Conservation (phyloP, 1,284 basidiomycete species). For the Ustilago loliicola region DNA sequence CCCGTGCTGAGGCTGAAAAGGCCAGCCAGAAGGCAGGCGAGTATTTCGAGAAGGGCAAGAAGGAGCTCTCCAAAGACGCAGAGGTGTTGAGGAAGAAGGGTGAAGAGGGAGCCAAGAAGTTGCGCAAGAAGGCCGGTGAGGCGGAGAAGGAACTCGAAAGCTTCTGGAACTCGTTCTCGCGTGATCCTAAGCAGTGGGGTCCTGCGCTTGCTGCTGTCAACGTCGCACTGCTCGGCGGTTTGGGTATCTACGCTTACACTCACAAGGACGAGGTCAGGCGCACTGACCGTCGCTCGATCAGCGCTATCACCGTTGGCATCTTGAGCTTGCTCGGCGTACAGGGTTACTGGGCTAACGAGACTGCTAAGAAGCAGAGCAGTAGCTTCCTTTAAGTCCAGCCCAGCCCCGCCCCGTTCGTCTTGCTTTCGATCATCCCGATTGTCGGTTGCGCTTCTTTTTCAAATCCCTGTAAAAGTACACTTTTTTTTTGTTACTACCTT, state of each 20-base stretch:
- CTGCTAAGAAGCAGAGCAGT: slow-evolving; percentile 54
- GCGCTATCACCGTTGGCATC: slow-evolving; percentile 61
- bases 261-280: slow-evolving; percentile 60
- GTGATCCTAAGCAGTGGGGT: slow-evolving; percentile 66
- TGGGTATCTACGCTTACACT: slow-evolving; percentile 67
- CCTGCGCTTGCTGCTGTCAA: slow-evolving; percentile 67
- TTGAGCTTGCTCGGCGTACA: slow-evolving; percentile 63
- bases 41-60: slow-evolving; percentile 47
- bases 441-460: background rate
- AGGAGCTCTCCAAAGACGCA: slow-evolving; percentile 50
- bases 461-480: slow-evolving; percentile 6
- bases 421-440: background rate
- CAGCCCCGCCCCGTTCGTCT: no score
- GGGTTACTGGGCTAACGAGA: slow-evolving; percentile 58
- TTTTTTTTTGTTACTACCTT: background rate
- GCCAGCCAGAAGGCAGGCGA: slow-evolving; percentile 49
- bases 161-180: slow-evolving; percentile 61
- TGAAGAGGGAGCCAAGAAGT: slow-evolving; percentile 57
- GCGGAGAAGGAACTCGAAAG: slow-evolving; percentile 62
- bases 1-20: slow-evolving; percentile 41
- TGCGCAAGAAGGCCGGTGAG: slow-evolving; percentile 53
- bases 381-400: slow-evolving; percentile 21
- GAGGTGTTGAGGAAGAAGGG: slow-evolving; percentile 47
- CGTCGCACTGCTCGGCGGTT: slow-evolving; percentile 62
- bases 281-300: slow-evolving; percentile 62